Percentiles rank a stretch among this genome's conserved stretches.
phyloP scores from a whole-genome alignment of 2,329 filamentous ascomycete genomes.

The Diplodia scrobiculata region DNA sequence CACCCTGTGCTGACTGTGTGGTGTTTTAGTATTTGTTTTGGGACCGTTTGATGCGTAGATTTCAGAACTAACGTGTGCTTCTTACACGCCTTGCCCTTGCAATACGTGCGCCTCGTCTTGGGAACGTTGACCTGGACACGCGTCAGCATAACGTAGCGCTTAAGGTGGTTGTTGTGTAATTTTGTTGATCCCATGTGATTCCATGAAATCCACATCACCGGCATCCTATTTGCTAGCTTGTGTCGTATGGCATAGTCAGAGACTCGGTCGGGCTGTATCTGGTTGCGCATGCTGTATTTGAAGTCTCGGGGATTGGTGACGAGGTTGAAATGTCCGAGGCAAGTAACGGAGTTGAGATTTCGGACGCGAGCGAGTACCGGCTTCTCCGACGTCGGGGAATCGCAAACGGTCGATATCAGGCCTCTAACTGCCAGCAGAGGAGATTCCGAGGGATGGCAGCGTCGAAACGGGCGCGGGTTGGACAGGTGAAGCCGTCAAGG shows the following conservation, averaged over 20 bases:
- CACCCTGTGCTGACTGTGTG: conserved; percentile 79
- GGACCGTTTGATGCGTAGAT: background rate
- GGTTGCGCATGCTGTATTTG: background rate
- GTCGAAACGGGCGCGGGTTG: background rate
- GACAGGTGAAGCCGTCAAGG: conserved; percentile 1
- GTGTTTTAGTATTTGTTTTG: conserved; percentile 70
- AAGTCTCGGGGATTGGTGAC: background rate
- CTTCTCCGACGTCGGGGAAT: background rate
- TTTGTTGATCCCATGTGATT: background rate
- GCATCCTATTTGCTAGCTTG: background rate
- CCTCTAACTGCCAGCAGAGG: background rate
- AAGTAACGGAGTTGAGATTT: background rate
- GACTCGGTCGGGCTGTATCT: background rate
- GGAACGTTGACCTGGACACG: conserved; percentile 86
- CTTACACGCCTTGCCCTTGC: conserved; percentile 92
- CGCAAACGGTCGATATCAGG: background rate
- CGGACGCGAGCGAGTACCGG: background rate
- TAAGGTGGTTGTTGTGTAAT: no score
- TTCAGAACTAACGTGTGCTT: conserved; percentile 45
- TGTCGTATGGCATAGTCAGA: background rate
- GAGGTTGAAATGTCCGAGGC: background rate
- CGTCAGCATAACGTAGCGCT: conserved; percentile 2
- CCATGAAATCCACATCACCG: background rate
- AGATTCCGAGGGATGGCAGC: background rate
- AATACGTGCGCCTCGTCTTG: conserved; percentile 96